Evolutionary conservation across 768 basidiomycete genomes (phyloP).

Genomic region (Hydnum rufescens): DNA sequence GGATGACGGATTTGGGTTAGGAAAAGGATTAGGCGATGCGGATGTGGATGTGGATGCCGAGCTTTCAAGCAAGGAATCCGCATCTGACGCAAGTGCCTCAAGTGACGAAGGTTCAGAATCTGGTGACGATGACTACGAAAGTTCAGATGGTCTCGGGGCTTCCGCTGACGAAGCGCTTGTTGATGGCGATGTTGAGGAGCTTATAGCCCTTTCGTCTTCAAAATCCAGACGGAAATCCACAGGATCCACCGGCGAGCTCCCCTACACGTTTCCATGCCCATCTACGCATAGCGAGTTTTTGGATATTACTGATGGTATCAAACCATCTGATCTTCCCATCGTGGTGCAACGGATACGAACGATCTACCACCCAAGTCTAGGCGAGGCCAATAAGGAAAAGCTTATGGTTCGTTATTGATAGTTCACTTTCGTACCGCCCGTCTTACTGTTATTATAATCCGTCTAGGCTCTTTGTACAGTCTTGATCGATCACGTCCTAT

Average conservation of each 20-base stretch:
- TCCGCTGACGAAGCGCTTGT: conserved; percentile 17
- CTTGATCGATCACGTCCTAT: conserved; percentile 74
- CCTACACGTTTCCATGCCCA: conserved; percentile 86
- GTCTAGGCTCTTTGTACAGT: conserved; percentile 49
- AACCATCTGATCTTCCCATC: conserved; percentile 50
- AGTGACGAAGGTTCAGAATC: conserved; percentile 22
- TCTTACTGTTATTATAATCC: neutral
- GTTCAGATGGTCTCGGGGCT: conserved; percentile 6
- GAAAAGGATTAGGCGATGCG: conserved; percentile 12
- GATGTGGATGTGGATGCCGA: conserved; percentile 16
- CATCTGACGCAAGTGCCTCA: conserved; percentile 19
- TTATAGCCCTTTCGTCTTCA: conserved; percentile 6
- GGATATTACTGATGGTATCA: conserved; percentile 51
- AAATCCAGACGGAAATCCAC: conserved; percentile 10
- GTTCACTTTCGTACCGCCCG: neutral
- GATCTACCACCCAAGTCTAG: conserved; percentile 82
- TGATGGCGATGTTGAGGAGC: conserved; percentile 11
- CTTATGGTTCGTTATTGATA: conserved; percentile 40
- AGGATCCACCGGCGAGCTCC: conserved; percentile 37
- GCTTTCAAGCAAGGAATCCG: conserved; percentile 12
- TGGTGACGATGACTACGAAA: conserved; percentile 23
- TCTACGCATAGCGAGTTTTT: conserved; percentile 72
- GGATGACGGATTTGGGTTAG: conserved; percentile 19
- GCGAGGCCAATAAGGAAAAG: conserved; percentile 77
- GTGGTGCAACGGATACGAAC: conserved; percentile 83